These are phyloP conservation scores for Saccharomycopsis sp. DNA, from an alignment of 805 yeast species.

Conservation along the genomic window DNA sequence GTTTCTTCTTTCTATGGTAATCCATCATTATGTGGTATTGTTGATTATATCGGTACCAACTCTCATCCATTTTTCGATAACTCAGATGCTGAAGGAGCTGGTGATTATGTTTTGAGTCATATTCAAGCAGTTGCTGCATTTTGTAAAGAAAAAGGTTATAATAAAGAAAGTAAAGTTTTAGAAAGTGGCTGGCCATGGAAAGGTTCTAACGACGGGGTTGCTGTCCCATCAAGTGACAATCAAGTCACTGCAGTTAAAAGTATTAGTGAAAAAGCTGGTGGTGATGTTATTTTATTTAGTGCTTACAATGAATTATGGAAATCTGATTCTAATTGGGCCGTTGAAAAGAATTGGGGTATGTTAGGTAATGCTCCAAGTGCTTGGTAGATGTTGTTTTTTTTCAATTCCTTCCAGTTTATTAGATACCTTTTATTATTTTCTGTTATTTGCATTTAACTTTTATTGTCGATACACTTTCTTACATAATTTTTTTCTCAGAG, in stretches of 20 bases:
- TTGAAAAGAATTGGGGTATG: constrained; percentile 36
- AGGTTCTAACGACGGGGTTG: constrained; percentile 42
- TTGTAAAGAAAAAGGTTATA: constrained; percentile 19
- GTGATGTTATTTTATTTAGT: constrained; percentile 46
- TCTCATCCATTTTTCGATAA: constrained; percentile 47
- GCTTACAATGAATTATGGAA: constrained; percentile 59
- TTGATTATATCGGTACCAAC: constrained; percentile 58
- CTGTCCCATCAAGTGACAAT: constrained; percentile 45
- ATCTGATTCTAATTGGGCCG: constrained; percentile 43
- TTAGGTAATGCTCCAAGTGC: constrained; percentile 17
- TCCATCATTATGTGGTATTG: constrained; percentile 40
- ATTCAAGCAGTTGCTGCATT: constrained; percentile 18
- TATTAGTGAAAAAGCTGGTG: constrained; percentile 36
- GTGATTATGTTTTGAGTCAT: constrained; percentile 18
- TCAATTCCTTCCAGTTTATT: no score
- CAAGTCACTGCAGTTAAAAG: constrained; percentile 43
- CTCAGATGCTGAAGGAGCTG: constrained; percentile 16
- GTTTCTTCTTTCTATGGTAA: constrained; percentile 45
- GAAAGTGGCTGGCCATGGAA: constrained; percentile 68
- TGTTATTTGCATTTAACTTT: no score
- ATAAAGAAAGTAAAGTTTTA: constrained; percentile 37
- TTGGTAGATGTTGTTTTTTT: no score
- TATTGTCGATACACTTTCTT: no score
- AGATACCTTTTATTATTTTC: no score
- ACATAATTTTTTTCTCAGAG: no score